A percentile compares a stretch with the other conserved stretches of the same genome.
Conservation (phyloP, 2,329 filamentous ascomycete genomes). For the Chaetothyriales sp. region DNA sequence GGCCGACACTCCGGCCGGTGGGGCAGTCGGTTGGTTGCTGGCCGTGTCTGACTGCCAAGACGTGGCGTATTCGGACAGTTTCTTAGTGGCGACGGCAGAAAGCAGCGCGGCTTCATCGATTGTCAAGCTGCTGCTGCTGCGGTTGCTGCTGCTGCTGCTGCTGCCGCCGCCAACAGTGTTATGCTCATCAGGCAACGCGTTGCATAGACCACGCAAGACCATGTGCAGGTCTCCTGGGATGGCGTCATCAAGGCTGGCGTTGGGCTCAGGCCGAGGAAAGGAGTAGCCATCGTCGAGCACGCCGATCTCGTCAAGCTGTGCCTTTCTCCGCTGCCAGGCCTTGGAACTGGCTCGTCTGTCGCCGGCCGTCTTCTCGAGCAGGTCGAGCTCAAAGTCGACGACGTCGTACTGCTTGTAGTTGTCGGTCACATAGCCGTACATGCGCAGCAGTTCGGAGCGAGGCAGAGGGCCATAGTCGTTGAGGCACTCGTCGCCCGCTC, state of each 20-base stretch:
- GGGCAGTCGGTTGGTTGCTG: constrained; percentile 6
- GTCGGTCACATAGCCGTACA: constrained; percentile 76
- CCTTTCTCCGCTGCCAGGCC: constrained; percentile 22
- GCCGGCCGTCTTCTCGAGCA: constrained; percentile 37
- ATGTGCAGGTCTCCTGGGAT: constrained; percentile 28
- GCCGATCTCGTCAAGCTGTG: constrained; percentile 45
- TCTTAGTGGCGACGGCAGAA: constrained; percentile 19
- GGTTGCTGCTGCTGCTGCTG: not conserved
- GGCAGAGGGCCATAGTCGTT: constrained; percentile 84
- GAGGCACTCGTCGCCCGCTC: constrained; percentile 60
- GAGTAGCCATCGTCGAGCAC: constrained; percentile 65
- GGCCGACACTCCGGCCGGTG: constrained; percentile 20
- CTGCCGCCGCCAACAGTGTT: too few species aligned
- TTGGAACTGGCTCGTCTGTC: constrained; percentile 20
- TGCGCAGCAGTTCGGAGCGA: constrained; percentile 64
- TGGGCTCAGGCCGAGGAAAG: constrained; percentile 28
- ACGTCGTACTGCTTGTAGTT: constrained; percentile 71
- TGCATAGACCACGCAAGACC: constrained; percentile 24
- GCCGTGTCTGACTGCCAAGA: constrained; percentile 36
- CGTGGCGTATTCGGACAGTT: constrained; percentile 38
- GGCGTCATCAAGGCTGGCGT: constrained; percentile 22
- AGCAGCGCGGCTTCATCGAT: constrained; percentile 13
- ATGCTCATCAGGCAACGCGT: not conserved
- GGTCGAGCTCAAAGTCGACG: constrained; percentile 56
- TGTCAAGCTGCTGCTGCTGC: constrained; percentile 1